These are phyloP conservation scores for Asterochloris erici DNA, from an alignment of 139 green algal species.

Conservation along the genomic window DNA sequence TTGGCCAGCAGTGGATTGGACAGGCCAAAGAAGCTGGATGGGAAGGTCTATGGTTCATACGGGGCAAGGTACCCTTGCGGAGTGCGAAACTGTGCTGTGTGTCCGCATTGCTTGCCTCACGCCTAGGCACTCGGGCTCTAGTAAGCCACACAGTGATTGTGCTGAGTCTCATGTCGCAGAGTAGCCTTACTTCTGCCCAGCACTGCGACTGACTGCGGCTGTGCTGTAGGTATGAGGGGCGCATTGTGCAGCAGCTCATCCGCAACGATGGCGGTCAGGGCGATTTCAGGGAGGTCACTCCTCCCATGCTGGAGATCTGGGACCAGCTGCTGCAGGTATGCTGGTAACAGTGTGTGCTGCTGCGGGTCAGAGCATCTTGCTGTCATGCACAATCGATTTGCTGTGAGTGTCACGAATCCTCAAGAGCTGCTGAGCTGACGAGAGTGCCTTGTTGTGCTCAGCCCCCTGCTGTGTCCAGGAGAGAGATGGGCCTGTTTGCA, in stretches of 20 bases:
- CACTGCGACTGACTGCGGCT: neutral
- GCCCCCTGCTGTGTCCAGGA: no score
- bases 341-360: neutral
- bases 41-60: conserved; percentile 74
- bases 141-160: neutral
- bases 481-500: no score
- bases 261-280: conserved; percentile 72
- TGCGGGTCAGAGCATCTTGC: no score
- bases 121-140: neutral
- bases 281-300: conserved; percentile 63
- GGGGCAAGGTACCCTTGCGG: conserved; percentile 35
- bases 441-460: no score
- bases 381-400: no score
- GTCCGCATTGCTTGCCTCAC: no score
- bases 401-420: no score
- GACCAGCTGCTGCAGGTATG: conserved; percentile 66
- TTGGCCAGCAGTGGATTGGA: conserved; percentile 48
- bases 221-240: conserved; percentile 70
- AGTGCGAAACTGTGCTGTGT: no score
- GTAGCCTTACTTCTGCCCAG: neutral
- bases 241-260: conserved; percentile 85
- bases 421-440: no score
- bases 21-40: conserved; percentile 63
- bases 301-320: conserved; percentile 81
- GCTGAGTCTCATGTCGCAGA: neutral